Evolutionary conservation across 139 green algal species (phyloP).

Genomic region (Chlorella sp.): DNA sequence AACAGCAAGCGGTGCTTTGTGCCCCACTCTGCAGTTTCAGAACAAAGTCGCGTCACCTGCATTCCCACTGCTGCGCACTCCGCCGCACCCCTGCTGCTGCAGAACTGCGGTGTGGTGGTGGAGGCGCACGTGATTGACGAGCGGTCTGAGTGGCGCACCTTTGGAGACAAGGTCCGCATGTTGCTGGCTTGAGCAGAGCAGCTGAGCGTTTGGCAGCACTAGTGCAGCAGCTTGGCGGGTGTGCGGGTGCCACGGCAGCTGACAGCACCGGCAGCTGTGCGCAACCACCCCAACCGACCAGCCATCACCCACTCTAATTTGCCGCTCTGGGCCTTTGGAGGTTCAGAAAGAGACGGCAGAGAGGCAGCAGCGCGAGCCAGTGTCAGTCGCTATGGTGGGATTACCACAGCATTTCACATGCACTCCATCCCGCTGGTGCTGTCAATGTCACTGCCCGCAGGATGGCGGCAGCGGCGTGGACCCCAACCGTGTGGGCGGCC

Average conservation of each 20-base stretch:
- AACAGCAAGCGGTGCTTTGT: no score
- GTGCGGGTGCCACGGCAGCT: neutral
- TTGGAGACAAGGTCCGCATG: constrained; percentile 83
- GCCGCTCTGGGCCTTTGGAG: no score
- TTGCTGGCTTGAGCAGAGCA: no score
- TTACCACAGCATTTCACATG: no score
- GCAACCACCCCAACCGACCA: no score
- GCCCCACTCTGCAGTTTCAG: no score
- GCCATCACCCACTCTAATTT: no score
- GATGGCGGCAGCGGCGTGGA: constrained; percentile 79
- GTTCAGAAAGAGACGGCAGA: no score
- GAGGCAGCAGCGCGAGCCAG: no score
- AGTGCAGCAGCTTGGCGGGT: no score
- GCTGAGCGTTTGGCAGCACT: no score
- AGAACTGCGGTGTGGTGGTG: constrained; percentile 89
- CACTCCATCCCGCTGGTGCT: neutral
- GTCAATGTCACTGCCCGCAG: constrained; percentile 34
- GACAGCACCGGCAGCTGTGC: neutral
- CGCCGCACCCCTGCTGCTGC: neutral
- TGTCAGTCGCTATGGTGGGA: no score
- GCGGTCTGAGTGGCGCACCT: constrained; percentile 96
- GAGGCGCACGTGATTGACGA: constrained; percentile 95
- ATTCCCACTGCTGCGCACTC: neutral
- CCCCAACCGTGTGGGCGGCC: constrained; percentile 86
- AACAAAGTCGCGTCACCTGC: neutral